Percentiles rank a stretch among this genome's conserved stretches.
These are phyloP conservation scores for Alternaria infectoria DNA, from an alignment of 2,329 filamentous ascomycete genomes.

Conservation along the genomic window DNA sequence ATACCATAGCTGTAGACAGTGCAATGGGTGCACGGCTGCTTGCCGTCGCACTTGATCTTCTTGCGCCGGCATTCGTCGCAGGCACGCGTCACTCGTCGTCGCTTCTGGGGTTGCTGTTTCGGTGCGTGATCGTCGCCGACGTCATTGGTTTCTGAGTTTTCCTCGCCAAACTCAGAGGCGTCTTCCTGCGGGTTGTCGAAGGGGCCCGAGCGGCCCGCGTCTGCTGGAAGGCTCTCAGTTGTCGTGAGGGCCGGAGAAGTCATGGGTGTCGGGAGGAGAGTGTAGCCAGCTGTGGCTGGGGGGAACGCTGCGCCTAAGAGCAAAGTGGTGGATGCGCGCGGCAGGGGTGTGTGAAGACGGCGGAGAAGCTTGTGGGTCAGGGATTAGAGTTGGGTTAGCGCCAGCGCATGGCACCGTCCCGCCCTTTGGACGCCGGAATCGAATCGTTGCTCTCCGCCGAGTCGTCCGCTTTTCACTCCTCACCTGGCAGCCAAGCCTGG, in stretches of 20 bases:
- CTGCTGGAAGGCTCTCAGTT: conserved; percentile 39
- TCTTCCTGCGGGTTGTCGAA: conserved; percentile 40
- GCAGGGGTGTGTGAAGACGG: conserved; percentile 32
- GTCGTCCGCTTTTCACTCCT: conserved; percentile 29
- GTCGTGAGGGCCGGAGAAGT: conserved; percentile 42
- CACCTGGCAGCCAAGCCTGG: conserved; percentile 16
- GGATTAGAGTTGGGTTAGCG: conserved; percentile 42
- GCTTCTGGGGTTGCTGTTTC: conserved; percentile 49
- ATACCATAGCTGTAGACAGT: conserved; percentile 97
- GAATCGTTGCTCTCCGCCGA: conserved; percentile 37
- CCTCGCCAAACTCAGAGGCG: conserved; percentile 38
- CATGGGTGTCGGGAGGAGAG: conserved; percentile 42
- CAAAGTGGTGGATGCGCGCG: conserved; percentile 34
- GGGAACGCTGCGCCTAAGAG: conserved; percentile 40
- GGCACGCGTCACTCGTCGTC: conserved; percentile 53
- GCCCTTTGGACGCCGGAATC: conserved; percentile 35
- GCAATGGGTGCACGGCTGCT: conserved; percentile 78
- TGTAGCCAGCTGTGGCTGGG: conserved; percentile 37
- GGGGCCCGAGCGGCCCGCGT: conserved; percentile 32
- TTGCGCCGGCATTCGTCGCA: conserved; percentile 53
- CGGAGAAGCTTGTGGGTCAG: conserved; percentile 37
- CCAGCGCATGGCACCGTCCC: conserved; percentile 37
- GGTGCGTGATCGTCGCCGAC: conserved; percentile 41
- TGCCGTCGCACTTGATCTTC: conserved; percentile 63
- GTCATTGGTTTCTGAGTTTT: conserved; percentile 43